Conservation (phyloP, 495 filamentous ascomycete genomes). For the Aspergillus avenaceus region DNA sequence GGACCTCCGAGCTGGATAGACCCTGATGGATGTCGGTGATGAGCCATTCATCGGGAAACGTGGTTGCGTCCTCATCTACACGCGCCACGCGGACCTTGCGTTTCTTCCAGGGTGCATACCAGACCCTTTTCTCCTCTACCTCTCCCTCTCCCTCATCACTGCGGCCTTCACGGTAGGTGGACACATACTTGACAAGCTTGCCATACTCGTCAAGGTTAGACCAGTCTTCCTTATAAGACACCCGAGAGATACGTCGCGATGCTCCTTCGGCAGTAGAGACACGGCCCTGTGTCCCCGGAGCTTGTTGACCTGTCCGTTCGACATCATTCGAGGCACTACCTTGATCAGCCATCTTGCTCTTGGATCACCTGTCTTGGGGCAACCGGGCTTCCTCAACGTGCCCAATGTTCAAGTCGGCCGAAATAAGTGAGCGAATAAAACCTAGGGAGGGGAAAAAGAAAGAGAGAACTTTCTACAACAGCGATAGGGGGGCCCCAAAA, state of each 20-base stretch:
- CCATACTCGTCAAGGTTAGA: conserved; percentile 47
- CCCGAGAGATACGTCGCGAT: conserved; percentile 35
- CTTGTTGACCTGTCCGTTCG: conserved; percentile 10
- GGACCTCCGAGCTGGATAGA: conserved; percentile 50
- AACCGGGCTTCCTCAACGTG: conserved; percentile 4
- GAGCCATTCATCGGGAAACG: conserved; percentile 67
- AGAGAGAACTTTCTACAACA: conserved; percentile 1
- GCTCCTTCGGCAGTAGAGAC: conserved; percentile 11
- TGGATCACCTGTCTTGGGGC: conserved; percentile 5
- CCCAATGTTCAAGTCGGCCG: not conserved
- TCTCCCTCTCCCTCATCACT: conserved; percentile 21
- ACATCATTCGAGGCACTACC: conserved; percentile 7
- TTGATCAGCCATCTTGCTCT: conserved; percentile 20
- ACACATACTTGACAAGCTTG: conserved; percentile 60
- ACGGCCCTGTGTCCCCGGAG: conserved; percentile 4
- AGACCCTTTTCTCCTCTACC: conserved; percentile 33
- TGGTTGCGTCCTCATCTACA: conserved; percentile 28
- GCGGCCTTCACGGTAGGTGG: conserved; percentile 53
- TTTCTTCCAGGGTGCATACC: conserved; percentile 58
- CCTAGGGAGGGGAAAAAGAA: not conserved
- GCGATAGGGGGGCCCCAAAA: not conserved
- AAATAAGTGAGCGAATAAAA: conserved; percentile 2
- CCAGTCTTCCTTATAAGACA: conserved; percentile 35
- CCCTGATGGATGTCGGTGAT: conserved; percentile 64
- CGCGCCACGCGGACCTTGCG: conserved; percentile 44